Percentiles rank a stretch among this genome's conserved stretches.
These are phyloP conservation scores for Ogataea haglerorum DNA, from an alignment of 805 yeast species.

Conservation along the genomic window DNA sequence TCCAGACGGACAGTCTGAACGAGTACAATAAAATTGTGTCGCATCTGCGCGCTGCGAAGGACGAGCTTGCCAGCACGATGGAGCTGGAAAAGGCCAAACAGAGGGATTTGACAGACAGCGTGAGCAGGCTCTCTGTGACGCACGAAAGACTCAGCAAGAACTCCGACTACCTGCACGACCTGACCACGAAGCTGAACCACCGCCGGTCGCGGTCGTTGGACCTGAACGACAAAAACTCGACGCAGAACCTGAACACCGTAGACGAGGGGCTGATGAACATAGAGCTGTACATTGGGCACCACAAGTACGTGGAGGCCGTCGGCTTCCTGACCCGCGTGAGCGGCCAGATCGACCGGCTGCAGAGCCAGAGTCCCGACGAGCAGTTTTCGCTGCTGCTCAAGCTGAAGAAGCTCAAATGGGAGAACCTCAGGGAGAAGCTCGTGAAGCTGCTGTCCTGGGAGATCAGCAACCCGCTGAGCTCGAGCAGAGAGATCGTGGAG, in stretches of 20 bases:
- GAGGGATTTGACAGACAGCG: constrained; percentile 42
- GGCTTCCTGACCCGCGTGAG: constrained; percentile 26
- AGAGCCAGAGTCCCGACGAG: constrained; percentile 18
- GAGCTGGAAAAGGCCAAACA: constrained; percentile 47
- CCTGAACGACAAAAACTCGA: constrained; percentile 21
- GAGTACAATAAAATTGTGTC: constrained; percentile 53
- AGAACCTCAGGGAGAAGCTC: constrained; percentile 21
- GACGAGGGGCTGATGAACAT: constrained; percentile 50
- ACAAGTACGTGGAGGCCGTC: constrained; percentile 42
- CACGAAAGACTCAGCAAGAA: constrained; percentile 26
- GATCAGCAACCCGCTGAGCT: constrained; percentile 19
- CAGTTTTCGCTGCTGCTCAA: constrained; percentile 15
- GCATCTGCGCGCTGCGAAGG: constrained; percentile 58
- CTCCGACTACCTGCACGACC: constrained; percentile 48
- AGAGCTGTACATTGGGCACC: constrained; percentile 48
- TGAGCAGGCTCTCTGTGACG: constrained; percentile 37
- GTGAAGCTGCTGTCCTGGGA: constrained; percentile 22
- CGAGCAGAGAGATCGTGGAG: constrained; percentile 16
- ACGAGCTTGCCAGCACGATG: constrained; percentile 54
- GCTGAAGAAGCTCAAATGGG: constrained; percentile 25
- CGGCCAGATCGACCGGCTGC: constrained; percentile 20
- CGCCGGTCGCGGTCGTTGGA: constrained; percentile 55
- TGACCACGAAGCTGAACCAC: constrained; percentile 56
- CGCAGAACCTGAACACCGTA: constrained; percentile 29
- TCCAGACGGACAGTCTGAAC: constrained; percentile 57